Conservation (phyloP, 352 stramenopile species). For the Phytophthora citrophthora region DNA sequence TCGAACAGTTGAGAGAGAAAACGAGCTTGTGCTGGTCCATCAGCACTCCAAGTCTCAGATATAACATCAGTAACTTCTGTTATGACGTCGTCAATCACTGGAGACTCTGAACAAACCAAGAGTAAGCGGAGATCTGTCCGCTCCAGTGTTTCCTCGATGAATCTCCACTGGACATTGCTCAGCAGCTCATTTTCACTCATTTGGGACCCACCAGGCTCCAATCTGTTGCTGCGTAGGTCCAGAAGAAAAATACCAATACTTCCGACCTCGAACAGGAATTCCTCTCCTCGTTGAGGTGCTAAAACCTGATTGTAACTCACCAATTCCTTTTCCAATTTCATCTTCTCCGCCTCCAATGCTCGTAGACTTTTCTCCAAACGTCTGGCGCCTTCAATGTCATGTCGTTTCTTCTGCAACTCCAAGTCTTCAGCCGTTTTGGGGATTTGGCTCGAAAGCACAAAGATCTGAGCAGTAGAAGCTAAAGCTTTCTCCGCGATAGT, state of each 20-base stretch:
- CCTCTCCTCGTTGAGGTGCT: constrained; percentile 63
- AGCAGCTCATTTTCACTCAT: constrained; percentile 59
- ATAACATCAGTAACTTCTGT: neutral
- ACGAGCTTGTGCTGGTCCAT: constrained; percentile 42
- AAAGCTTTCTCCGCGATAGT: constrained; percentile 59
- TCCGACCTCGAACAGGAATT: constrained; percentile 57
- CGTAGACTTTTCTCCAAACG: constrained; percentile 67
- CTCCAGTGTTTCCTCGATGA: constrained; percentile 55
- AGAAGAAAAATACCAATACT: constrained; percentile 60
- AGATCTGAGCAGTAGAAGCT: constrained; percentile 51
- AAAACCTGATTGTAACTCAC: constrained; percentile 71
- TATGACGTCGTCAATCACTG: constrained; percentile 46
- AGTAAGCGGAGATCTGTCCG: constrained; percentile 37
- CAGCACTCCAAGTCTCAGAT: constrained; percentile 45
- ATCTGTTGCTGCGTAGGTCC: constrained; percentile 61
- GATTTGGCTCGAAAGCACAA: constrained; percentile 50
- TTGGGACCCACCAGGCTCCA: constrained; percentile 68
- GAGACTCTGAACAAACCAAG: constrained; percentile 59
- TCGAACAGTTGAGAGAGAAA: constrained; percentile 65
- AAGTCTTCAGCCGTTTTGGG: constrained; percentile 42
- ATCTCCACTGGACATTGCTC: constrained; percentile 67
- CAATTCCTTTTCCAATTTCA: constrained; percentile 54
- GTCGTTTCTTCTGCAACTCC: constrained; percentile 67
- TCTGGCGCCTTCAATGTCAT: constrained; percentile 66
- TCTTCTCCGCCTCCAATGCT: constrained; percentile 57